These are phyloP conservation scores for Cystobasidiaceae sp. DNA, from an alignment of 1,284 basidiomycete species.

Conservation along the genomic window DNA sequence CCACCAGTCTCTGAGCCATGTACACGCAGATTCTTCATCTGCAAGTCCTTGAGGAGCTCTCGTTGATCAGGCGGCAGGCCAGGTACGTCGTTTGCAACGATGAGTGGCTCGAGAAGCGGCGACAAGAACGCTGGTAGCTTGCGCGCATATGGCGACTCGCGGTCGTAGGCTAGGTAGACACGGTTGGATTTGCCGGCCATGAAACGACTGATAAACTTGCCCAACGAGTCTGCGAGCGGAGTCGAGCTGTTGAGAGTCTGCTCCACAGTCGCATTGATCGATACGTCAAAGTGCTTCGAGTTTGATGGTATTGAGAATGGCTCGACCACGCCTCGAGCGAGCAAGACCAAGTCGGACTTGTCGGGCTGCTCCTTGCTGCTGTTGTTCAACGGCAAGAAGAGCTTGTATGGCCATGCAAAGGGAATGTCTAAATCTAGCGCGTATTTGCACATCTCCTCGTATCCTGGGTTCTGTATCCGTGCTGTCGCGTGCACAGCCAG, in stretches of 20 bases:
- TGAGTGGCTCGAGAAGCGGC: conserved; percentile 12
- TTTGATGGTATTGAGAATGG: conserved; percentile 34
- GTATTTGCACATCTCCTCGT: conserved; percentile 12
- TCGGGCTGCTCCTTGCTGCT: too few species aligned
- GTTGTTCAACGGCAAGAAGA: conserved; percentile 19
- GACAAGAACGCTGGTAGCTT: conserved; percentile 32
- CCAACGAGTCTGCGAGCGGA: conserved; percentile 30
- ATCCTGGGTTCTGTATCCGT: conserved; percentile 24
- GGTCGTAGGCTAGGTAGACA: conserved; percentile 37
- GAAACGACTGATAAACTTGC: conserved; percentile 37
- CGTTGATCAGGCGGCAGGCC: conserved; percentile 23
- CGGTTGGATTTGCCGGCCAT: conserved; percentile 35
- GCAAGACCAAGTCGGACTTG: conserved; percentile 3
- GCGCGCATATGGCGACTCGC: conserved; percentile 23
- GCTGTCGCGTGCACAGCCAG: conserved; percentile 13
- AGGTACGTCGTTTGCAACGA: conserved; percentile 29
- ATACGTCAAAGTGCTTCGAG: conserved; percentile 23
- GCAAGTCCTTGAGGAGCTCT: conserved; percentile 38
- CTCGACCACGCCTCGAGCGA: conserved; percentile 34
- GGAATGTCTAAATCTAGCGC: conserved; percentile 22
- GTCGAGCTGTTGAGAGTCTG: conserved; percentile 32
- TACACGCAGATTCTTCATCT: conserved; percentile 39
- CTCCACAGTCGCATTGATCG: conserved; percentile 35
- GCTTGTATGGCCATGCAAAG: conserved; percentile 26
- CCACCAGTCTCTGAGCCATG: conserved; percentile 20